These are phyloP conservation scores for Pilatotrama ljubarskyi DNA, from an alignment of 768 basidiomycete species.

Conservation along the genomic window DNA sequence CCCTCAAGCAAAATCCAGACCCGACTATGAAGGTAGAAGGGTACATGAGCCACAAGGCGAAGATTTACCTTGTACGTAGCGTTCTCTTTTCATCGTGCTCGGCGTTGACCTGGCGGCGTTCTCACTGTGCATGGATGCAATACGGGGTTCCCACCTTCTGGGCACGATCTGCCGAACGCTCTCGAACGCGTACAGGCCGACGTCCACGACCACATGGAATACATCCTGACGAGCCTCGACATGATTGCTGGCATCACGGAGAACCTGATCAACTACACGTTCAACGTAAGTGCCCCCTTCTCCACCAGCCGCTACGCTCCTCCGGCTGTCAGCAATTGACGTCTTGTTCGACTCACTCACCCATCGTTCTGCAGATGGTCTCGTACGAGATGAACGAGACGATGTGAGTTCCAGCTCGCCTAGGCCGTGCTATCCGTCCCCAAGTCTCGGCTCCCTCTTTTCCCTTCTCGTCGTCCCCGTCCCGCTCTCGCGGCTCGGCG, in stretches of 20 bases:
- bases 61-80: constrained; percentile 59
- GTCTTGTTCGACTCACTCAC: not conserved
- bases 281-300: constrained; percentile 53
- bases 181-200: constrained; percentile 50
- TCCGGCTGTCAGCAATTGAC: not conserved
- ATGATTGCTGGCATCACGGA: constrained; percentile 73
- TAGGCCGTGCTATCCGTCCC: not conserved
- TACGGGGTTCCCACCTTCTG: not conserved
- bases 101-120: not conserved
- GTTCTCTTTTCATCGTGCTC: not conserved
- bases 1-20: constrained; percentile 44
- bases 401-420: constrained; percentile 47
- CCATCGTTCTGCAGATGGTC: constrained; percentile 50
- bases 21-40: constrained; percentile 45
- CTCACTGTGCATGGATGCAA: not conserved
- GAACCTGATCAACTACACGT: constrained; percentile 72
- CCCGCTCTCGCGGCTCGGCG: not conserved
- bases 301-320: not conserved
- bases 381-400: constrained; percentile 77
- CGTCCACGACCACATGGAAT: constrained; percentile 76
- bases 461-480: not conserved
- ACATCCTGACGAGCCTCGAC: constrained; percentile 65
- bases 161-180: not conserved
- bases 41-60: constrained; percentile 67
- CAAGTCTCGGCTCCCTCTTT: not conserved